phyloP scores from a whole-genome alignment of 768 basidiomycete genomes.

The Lactarius hatsudake region DNA sequence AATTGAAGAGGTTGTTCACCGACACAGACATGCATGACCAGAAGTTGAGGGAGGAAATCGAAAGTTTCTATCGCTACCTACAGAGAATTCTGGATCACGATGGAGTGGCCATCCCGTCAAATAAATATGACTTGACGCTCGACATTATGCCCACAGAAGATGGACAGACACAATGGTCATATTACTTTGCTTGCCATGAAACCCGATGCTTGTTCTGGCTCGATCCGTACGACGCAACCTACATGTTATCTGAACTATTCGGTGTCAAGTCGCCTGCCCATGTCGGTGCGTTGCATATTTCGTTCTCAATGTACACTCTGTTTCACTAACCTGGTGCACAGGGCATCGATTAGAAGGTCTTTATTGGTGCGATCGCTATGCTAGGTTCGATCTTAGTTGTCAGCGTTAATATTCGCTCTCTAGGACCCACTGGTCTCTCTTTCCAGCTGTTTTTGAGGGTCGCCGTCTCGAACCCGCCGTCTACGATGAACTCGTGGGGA shows the following conservation, averaged over 20 bases:
- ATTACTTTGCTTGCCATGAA: slow-evolving; percentile 53
- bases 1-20: slow-evolving; percentile 46
- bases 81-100: slow-evolving; percentile 21
- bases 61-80: slow-evolving; percentile 29
- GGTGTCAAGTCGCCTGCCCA: slow-evolving; percentile 22
- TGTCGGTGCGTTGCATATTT: slow-evolving; percentile 18
- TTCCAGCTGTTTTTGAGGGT: slow-evolving; percentile 26
- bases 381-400: background rate
- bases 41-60: slow-evolving; percentile 36
- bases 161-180: slow-evolving; percentile 37
- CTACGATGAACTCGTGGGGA: slow-evolving; percentile 38
- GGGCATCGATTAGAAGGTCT: slow-evolving; percentile 27
- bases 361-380: slow-evolving; percentile 29
- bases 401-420: slow-evolving; percentile 4
- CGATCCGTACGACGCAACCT: slow-evolving; percentile 39
- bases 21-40: slow-evolving; percentile 50
- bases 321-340: slow-evolving; percentile 4
- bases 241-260: slow-evolving; percentile 32
- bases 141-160: slow-evolving; percentile 32
- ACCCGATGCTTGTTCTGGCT: slow-evolving; percentile 52
- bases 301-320: too few species aligned
- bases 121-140: slow-evolving; percentile 23
- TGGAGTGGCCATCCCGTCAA: slow-evolving; percentile 21
- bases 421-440: slow-evolving; percentile 33
- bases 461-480: slow-evolving; percentile 12